Conservation (phyloP, 192 early-diverging fungal genomes). For the Umbelopsis vinacea region DNA sequence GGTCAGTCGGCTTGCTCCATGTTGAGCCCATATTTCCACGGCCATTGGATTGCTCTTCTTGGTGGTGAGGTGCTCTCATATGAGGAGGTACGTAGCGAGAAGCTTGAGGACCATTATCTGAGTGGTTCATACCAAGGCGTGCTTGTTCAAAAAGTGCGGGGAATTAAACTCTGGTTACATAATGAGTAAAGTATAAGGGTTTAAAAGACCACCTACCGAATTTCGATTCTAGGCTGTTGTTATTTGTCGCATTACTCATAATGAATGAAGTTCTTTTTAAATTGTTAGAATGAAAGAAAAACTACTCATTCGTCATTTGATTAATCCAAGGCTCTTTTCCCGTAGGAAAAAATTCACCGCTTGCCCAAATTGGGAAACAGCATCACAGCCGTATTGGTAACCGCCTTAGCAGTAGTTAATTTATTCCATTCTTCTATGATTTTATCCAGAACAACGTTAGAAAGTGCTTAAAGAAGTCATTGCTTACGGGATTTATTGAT, state of each 20-base stretch:
- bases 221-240: conserved; percentile 67
- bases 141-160: conserved; percentile 46
- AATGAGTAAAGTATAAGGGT: not conserved
- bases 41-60: conserved; percentile 9
- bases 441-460: no score
- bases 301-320: not conserved
- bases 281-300: not conserved
- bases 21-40: conserved; percentile 8
- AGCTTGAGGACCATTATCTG: conserved; percentile 35
- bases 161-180: not conserved
- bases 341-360: conserved; percentile 13
- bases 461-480: no score
- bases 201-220: conserved; percentile 59
- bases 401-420: no score
- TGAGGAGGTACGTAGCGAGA: conserved; percentile 71
- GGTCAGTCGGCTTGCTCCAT: conserved; percentile 14
- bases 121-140: conserved; percentile 69
- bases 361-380: not conserved
- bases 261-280: conserved; percentile 6
- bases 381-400: not conserved
- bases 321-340: not conserved
- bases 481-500: no score
- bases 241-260: conserved; percentile 46
- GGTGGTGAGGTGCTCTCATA: conserved; percentile 46
- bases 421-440: no score